Percentiles rank a stretch among this genome's conserved stretches.
Conservation (phyloP, 768 basidiomycete genomes). For the Termitomyces sp. region DNA sequence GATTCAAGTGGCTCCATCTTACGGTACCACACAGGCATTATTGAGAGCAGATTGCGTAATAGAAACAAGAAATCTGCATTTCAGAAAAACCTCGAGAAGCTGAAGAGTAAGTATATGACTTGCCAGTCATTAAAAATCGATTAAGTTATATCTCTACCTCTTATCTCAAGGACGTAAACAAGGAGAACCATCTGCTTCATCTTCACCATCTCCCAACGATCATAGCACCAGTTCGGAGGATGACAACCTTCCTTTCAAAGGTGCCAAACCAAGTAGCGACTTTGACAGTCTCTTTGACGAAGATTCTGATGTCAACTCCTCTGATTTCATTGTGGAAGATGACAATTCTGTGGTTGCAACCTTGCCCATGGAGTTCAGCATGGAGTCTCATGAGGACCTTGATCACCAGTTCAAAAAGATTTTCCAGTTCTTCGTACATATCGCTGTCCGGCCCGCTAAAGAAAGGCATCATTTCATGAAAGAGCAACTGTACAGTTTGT, state of each 20-base stretch:
- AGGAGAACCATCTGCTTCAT: slow-evolving; percentile 28
- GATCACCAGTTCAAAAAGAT: slow-evolving; percentile 81
- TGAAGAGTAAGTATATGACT: slow-evolving; percentile 45
- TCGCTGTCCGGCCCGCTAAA: slow-evolving; percentile 54
- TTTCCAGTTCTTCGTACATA: slow-evolving; percentile 82
- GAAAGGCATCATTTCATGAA: slow-evolving; percentile 54
- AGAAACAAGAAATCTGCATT: slow-evolving; percentile 55
- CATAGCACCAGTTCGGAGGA: slow-evolving; percentile 23
- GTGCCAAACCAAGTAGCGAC: slow-evolving; percentile 37
- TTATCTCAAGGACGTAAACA: slow-evolving; percentile 36
- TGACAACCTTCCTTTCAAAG: slow-evolving; percentile 31
- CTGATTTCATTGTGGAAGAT: slow-evolving; percentile 62
- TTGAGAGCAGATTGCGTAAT: slow-evolving; percentile 56
- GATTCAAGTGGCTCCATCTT: neutral
- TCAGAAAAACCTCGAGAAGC: slow-evolving; percentile 56
- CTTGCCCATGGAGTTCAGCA: slow-evolving; percentile 77
- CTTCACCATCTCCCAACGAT: slow-evolving; percentile 12
- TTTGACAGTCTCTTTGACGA: slow-evolving; percentile 29
- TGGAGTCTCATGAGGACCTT: slow-evolving; percentile 71
- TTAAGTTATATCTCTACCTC: neutral
- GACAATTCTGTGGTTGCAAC: slow-evolving; percentile 36
- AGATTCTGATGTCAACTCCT: slow-evolving; percentile 31
- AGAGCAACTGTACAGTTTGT: slow-evolving; percentile 43
- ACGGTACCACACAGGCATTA: slow-evolving; percentile 40
- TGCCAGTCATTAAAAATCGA: too few species aligned